These are phyloP conservation scores for Lasiodiplodia citricola DNA, from an alignment of 2,329 filamentous ascomycete species.

Conservation along the genomic window DNA sequence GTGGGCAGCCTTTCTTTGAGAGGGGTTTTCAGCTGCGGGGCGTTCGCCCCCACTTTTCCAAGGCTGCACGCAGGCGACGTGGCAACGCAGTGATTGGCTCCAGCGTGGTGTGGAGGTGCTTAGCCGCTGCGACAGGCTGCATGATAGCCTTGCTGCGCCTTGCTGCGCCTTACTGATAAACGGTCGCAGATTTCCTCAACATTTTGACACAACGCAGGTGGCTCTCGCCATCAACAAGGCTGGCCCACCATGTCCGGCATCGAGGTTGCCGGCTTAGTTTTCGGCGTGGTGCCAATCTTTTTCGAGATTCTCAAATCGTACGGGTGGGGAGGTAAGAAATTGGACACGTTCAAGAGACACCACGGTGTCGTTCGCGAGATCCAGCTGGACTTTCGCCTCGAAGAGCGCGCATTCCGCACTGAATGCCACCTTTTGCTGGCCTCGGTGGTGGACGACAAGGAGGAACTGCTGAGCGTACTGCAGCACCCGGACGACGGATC, in stretches of 20 bases:
- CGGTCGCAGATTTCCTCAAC: neutral
- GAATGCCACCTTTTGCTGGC: conserved; percentile 34
- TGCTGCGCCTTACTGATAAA: conserved; percentile 3
- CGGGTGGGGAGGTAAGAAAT: conserved; percentile 22
- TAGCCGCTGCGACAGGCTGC: too few species aligned
- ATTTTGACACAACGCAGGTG: neutral
- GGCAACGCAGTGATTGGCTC: too few species aligned
- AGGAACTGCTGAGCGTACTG: conserved; percentile 25
- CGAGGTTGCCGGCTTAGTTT: conserved; percentile 33
- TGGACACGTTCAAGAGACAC: conserved; percentile 33
- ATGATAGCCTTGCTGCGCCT: neutral
- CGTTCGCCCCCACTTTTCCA: too few species aligned
- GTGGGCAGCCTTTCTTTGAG: too few species aligned
- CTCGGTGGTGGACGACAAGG: conserved; percentile 30
- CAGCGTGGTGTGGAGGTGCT: too few species aligned
- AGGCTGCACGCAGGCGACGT: too few species aligned
- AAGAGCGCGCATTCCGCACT: conserved; percentile 33
- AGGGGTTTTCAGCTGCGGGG: too few species aligned
- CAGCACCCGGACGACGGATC: neutral
- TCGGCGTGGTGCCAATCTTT: conserved; percentile 35
- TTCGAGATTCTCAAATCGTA: conserved; percentile 35
- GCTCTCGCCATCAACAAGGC: too few species aligned
- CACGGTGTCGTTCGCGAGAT: conserved; percentile 31
- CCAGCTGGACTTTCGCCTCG: conserved; percentile 29
- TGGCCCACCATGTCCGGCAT: conserved; percentile 31